Evolutionary conservation across 306 rosid genomes (phyloP), one percentile per base, ranked within the genome.

Genomic region (Amphicarpaea edgeworthii): DNA sequence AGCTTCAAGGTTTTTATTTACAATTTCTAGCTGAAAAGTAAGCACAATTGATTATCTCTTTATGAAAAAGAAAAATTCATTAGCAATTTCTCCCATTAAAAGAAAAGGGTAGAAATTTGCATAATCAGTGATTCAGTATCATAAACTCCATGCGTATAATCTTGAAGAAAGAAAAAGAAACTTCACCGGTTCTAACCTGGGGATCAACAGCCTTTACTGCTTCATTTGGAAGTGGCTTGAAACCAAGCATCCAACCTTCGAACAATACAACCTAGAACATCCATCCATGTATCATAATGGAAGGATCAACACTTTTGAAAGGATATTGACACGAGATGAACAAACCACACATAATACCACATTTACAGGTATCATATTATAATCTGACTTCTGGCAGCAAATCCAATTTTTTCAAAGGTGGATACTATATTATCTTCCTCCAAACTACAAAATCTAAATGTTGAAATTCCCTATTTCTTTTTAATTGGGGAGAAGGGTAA

Each of bases 171-270:
- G 17, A 28, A 34, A 65, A 60, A 70, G 4, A 58, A 11, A 42
- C 19, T 47, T 76, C 3, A 12, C 41, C 6, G 40, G 20, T 77
- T 67, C 87, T 81, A 73, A 95, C 98, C 93, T 92, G 97, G 54
- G 97, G 93, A 89, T 96, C 91, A 75, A 92, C 87, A 0, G 69
- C 85, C 80, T 81, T 88, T 49, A 92, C 97, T 51, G 55, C 83
- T 77, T 95, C 97, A 41, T 68, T 43, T 1, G 97, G 93, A 83
- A 86, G 73, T 23, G 98, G 93, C 81, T 84, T 89, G 90, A 92
- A 95, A 57, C 99, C 99, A 72, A 95, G 98, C 98, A 92, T 95
- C 99, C 97, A 95, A 55, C 98, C 99, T 87, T 95, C 99, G 49
- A 92, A 89, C 73, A 95, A 76, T 85, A 95, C 85, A 68, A 54